phyloP scores from a whole-genome alignment of 768 basidiomycete species.

The Pisolithus orientalis region DNA sequence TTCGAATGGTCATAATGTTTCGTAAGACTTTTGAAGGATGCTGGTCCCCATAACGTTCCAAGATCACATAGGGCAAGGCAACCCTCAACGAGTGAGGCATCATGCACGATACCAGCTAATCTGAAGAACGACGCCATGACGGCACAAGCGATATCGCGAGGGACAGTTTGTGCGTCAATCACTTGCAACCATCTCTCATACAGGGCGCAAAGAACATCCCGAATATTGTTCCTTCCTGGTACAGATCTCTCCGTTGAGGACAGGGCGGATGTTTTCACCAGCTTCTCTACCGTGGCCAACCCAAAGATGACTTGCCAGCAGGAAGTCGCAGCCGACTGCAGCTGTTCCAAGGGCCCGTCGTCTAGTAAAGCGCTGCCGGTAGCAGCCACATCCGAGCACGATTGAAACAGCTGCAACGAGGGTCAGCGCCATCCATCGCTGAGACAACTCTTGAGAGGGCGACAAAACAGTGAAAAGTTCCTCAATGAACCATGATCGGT shows the following conservation, averaged over 20 bases:
- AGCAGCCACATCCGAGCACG: neutral
- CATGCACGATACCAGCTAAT: constrained; percentile 34
- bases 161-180: constrained; percentile 21
- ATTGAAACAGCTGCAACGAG: constrained; percentile 31
- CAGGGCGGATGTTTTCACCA: constrained; percentile 6
- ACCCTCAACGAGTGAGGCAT: constrained; percentile 30
- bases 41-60: constrained; percentile 23
- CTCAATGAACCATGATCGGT: neutral
- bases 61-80: constrained; percentile 29
- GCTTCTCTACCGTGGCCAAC: constrained; percentile 33
- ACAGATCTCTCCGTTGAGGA: constrained; percentile 1
- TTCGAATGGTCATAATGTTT: neutral
- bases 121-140: constrained; percentile 41
- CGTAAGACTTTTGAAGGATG: neutral
- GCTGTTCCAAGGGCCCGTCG: neutral
- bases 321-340: constrained; percentile 3
- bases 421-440: constrained; percentile 39
- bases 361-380: neutral
- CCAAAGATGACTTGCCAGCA: constrained; percentile 40
- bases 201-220: constrained; percentile 27
- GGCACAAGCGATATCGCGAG: constrained; percentile 23
- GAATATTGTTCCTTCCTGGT: constrained; percentile 8
- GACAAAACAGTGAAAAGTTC: constrained; percentile 21
- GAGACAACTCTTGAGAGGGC: constrained; percentile 21
- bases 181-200: constrained; percentile 36